Base-by-base conservation (phyloP, 176 grass and related monocot species). In the Bonia amplexicaulis region DNA sequence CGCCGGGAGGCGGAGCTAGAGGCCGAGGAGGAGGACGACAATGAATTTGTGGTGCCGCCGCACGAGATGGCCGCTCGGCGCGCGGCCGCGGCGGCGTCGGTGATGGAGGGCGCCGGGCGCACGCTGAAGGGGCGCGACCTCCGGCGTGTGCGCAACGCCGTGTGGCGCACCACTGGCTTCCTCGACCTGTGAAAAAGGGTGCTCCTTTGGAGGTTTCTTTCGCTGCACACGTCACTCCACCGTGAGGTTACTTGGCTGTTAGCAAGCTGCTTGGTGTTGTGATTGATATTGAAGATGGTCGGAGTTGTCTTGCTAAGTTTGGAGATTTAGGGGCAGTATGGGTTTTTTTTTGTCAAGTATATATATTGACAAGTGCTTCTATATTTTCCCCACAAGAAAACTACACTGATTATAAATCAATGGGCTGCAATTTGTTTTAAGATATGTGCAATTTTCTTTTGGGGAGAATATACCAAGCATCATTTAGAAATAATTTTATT, bases 101-200 rank as follows among this genome's bases (percentile, higher is more conserved):
- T 95, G 73, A 85, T 93, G 88, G 93, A 93, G 71, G 93, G 93
- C 79, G 83, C 84, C 41, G 93, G 93, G 27, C 74, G 93, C 65
- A 95, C 93, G 66, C 88, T 95, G 26, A 95, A 95, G 72, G 93
- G 93, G 2, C 91, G 93, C 35, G 93, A 95, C 71, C 89, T 95
- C 86, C 82, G 88, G 6, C 86, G 93, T n/a, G 87, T 95, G 81
- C 93, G 93, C 76, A 95, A 93, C 72, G 91, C 93, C 53, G 91
- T 93, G 44, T 89, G 91, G 91, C 88, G 89, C 35, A 93, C 88
- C 83, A 95, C 93, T 76, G 93, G 93, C 54, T 95, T 95, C 84
- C 90, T 95, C 67, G 91, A 95, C 89, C 77, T 95, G 91, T 93
- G 90, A 93, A 69, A 33, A 82, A 79, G 79, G 80, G 69, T 62